Evolutionary conservation across 441 rosid genomes (phyloP), one percentile per base, ranked within the genome.

Genomic region (Dalechampia spathulata): DNA sequence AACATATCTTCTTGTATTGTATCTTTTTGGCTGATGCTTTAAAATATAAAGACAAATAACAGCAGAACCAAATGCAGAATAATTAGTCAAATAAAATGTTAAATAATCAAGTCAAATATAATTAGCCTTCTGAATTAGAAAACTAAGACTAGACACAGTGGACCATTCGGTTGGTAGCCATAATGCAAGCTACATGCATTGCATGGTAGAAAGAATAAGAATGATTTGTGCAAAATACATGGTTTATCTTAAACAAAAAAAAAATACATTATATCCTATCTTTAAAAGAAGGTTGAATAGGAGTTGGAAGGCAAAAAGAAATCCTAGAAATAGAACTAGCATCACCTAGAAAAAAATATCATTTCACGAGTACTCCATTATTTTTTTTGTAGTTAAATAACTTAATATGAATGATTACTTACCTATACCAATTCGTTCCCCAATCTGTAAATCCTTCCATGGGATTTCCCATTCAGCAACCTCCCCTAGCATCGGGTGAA

Each of bases 361-460:
- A 19, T 27, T 15, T 14, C 52, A 57, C n/a, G 6, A 30, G 36
- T 38, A 30, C 20, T 23, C 41, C 45, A 62, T 0, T 26, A 22
- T 11, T 13, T 5, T 27, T 30, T 39, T 42, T 55, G 13, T 17
- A 38, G 58, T 26, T 45, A 15, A 30, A 45, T 46, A 55, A 38
- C 37, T 48, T 25, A 25, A 55, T 41, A 23, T 58, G 27, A 38
- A 39, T 19, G 28, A 39, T 46, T 46, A 52, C 79, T 82, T 84
- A 92, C 96, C 98, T 49, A 92, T 92, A 64, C 98, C 98, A 67
- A 92, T 88, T 14, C 98, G 95, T 72, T 88, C 96, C 56, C 95
- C 98, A 72, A 92, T 81, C 73, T 83, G 86, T 67, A 88, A 93
- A 83, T 88, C 95, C 72, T 84, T 94, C 98, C 98, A 92, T 43